phyloP scores from a whole-genome alignment of 1,284 basidiomycete genomes.

The Nidula niveotomentosa region DNA sequence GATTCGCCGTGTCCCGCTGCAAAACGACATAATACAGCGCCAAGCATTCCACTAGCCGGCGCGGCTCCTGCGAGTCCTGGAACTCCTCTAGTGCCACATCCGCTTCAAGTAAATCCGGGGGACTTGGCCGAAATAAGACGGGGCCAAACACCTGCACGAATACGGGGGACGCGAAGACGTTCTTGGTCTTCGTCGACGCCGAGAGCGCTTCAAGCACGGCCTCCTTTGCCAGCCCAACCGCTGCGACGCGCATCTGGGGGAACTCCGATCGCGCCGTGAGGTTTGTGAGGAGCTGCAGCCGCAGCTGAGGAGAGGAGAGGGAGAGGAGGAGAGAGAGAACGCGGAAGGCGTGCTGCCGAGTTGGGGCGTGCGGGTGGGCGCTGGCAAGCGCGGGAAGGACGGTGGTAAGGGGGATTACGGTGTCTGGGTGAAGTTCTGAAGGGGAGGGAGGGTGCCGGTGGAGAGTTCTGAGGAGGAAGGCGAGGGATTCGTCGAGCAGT shows the following conservation, averaged over 20 bases:
- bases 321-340: constrained; percentile 52
- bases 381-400: constrained; percentile 57
- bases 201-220: constrained; percentile 53
- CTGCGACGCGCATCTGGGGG: constrained; percentile 65
- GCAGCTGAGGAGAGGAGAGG: constrained; percentile 42
- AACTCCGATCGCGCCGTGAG: constrained; percentile 46
- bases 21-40: constrained; percentile 54
- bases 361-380: constrained; percentile 54
- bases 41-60: constrained; percentile 50
- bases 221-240: constrained; percentile 67
- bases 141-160: constrained; percentile 53
- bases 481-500: constrained; percentile 55
- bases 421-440: constrained; percentile 37
- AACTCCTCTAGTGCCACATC: constrained; percentile 32
- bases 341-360: constrained; percentile 60
- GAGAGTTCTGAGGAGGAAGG: constrained; percentile 48
- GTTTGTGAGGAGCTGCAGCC: constrained; percentile 53
- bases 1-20: constrained; percentile 43
- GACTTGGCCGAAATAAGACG: constrained; percentile 47
- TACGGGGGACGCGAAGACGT: constrained; percentile 44
- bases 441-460: constrained; percentile 18
- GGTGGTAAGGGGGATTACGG: constrained; percentile 44
- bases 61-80: constrained; percentile 45
- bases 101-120: constrained; percentile 37
- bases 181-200: constrained; percentile 18